A percentile compares a stretch with the other conserved stretches of the same genome.
phyloP scores from a whole-genome alignment of 2,329 filamentous ascomycete species.

The Fusarium sp. region DNA sequence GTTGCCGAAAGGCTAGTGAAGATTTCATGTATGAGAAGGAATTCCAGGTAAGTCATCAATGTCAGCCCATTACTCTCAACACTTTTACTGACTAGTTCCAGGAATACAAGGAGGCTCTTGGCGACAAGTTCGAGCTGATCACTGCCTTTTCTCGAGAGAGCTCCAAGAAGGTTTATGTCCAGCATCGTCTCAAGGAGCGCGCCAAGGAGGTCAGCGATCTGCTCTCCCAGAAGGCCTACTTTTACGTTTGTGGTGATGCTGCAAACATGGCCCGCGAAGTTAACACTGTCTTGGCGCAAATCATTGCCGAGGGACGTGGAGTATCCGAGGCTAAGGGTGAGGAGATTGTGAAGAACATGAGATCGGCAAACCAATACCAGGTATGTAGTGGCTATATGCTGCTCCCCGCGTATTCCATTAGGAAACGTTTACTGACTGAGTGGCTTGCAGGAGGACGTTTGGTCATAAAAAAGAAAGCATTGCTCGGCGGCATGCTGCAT shows the following conservation, averaged over 20 bases:
- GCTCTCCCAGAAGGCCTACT: conserved; percentile 86
- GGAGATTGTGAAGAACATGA: conserved; percentile 97
- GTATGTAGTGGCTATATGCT: conserved; percentile 59
- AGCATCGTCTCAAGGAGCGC: conserved; percentile 88
- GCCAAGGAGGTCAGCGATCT: conserved; percentile 88
- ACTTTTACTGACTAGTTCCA: conserved; percentile 54
- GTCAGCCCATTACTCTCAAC: background rate
- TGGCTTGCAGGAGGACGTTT: conserved; percentile 72
- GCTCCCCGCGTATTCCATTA: background rate
- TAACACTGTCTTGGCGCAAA: conserved; percentile 85
- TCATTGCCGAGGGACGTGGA: conserved; percentile 85
- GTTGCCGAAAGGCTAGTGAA: conserved; percentile 86
- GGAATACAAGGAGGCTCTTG: conserved; percentile 85
- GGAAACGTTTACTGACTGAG: conserved; percentile 33
- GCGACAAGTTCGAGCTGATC: conserved; percentile 89
- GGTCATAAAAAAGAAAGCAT: conserved; percentile 63
- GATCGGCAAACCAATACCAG: conserved; percentile 95
- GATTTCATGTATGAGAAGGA: conserved; percentile 94
- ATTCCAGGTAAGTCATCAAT: conserved; percentile 78
- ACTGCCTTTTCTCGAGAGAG: conserved; percentile 95
- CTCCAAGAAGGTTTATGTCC: conserved; percentile 93
- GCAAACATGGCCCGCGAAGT: conserved; percentile 97
- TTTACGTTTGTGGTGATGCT: conserved; percentile 98
- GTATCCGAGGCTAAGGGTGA: conserved; percentile 89
- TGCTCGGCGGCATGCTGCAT: conserved; percentile 17